phyloP scores from a whole-genome alignment of 108 stramenopile genomes.

The Nitzschia sp. region DNA sequence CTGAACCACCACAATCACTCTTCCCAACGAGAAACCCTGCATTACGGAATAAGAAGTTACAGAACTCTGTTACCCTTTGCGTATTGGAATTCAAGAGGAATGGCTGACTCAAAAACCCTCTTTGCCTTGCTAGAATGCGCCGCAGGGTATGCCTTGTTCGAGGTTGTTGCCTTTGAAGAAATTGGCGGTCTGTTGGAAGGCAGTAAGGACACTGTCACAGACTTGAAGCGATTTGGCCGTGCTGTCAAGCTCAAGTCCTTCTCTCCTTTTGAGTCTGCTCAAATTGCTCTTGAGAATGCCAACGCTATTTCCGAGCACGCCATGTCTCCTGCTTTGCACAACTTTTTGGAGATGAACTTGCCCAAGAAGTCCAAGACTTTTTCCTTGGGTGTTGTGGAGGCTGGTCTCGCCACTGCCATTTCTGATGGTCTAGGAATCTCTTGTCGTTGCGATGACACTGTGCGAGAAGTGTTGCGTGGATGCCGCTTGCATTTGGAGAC shows the following conservation, averaged over 20 bases:
- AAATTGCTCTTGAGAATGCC: constrained; percentile 92
- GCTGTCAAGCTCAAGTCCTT: constrained; percentile 97
- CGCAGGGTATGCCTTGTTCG: constrained; percentile 97
- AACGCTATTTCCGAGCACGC: constrained; percentile 88
- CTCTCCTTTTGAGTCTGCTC: constrained; percentile 92
- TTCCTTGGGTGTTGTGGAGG: constrained; percentile 84
- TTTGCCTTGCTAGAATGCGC: constrained; percentile 94
- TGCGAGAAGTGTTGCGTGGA: constrained; percentile 92
- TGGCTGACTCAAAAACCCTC: constrained; percentile 42
- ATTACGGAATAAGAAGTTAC: too few relatives aligned
- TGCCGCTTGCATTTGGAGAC: constrained; percentile 89
- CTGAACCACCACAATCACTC: not conserved
- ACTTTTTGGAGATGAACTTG: constrained; percentile 94
- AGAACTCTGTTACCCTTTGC: not conserved
- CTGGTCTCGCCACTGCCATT: constrained; percentile 87
- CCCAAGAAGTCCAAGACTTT: constrained; percentile 87
- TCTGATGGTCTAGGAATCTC: constrained; percentile 86
- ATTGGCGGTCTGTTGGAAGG: constrained; percentile 80
- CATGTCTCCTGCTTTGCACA: constrained; percentile 71
- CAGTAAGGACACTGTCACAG: constrained; percentile 75
- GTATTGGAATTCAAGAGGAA: not conserved
- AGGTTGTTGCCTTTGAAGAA: constrained; percentile 95
- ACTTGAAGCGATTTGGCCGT: constrained; percentile 88
- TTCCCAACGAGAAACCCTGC: not conserved
- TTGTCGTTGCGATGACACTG: constrained; percentile 88